Base-by-base conservation (phyloP, 768 basidiomycete genomes). In the Sistotremastrum suecicum region DNA sequence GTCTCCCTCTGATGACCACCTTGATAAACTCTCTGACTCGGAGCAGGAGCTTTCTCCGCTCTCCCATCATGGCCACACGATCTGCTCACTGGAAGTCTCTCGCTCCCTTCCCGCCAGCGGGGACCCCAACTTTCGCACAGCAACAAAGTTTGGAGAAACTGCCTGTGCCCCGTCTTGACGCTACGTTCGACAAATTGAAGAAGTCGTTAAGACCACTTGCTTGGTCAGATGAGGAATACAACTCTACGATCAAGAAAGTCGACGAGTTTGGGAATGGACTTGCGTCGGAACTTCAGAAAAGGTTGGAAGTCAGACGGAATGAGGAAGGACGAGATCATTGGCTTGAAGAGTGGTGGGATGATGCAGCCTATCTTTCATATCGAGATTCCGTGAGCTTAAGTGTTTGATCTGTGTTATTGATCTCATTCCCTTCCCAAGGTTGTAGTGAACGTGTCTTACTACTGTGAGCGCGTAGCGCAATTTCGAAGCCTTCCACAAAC, bases 321-420 rank as follows among this genome's bases (percentile, higher is more conserved):
- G 69, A 72, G 49, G 37, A 52, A 12, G 57, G 53, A 11, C 72
- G 66, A 39, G 67, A 70, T 35, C 83, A 88, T 54, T 97, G 91
- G 91, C 67, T 97, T 29, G 85, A 88, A 53, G 75, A 85, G 48
- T 95, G 92, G 89, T 97, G 92, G 91, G 90, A 97, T 58, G 80
- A 87, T 52, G 60, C 58, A 10, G 86, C 67, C 1, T 97, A 95
- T 56, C 69, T 91, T 54, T 72, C 76, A 4, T 97, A 91, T 59
- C 68, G 91, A 44, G 91, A 92, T 53, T 80, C 87, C 42, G 86
- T 85, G 53, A 44, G 78, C 32, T 11, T 1, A 32, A 12, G 20
- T 42, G 11, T 46, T 29, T 43, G 43, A 29, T 8, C 3, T 41
- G 2, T 48, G 7, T 44, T 35, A 34, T 43, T 37, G 28, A 29